Conservation (phyloP, 83 land plant genomes). For the Thuja plicata region DNA sequence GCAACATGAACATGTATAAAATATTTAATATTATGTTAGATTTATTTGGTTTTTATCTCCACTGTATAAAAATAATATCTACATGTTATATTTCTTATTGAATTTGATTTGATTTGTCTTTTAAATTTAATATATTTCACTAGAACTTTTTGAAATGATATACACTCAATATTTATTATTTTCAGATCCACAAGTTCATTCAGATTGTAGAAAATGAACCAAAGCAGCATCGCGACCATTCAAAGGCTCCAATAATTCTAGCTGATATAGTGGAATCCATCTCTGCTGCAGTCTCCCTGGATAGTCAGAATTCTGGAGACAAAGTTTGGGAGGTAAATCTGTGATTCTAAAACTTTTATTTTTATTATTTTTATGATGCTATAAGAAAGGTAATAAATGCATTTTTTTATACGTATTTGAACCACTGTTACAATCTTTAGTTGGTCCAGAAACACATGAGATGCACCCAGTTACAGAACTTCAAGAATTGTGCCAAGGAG, state of each 20-base stretch:
- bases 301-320: constrained; percentile 28
- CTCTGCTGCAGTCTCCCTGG: constrained; percentile 51
- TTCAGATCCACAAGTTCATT: constrained; percentile 30
- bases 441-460: background rate
- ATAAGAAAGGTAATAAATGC: no score
- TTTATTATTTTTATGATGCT: no score
- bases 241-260: constrained; percentile 45
- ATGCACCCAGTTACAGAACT: background rate
- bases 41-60: no score
- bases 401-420: background rate
- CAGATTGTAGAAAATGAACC: constrained; percentile 25
- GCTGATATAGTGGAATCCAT: constrained; percentile 58
- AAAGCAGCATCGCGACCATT: constrained; percentile 25
- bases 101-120: no score
- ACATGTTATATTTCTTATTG: no score
- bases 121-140: no score
- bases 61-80: no score
- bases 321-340: constrained; percentile 44
- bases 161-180: no score
- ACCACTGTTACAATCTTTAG: constrained; percentile 1
- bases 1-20: no score
- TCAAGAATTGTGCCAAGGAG: background rate
- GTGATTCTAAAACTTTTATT: background rate
- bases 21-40: no score
- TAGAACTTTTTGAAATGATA: no score